Evolutionary conservation across 1,139 yeast genomes (phyloP).

Genomic region (Scheffersomyces quercinus): DNA sequence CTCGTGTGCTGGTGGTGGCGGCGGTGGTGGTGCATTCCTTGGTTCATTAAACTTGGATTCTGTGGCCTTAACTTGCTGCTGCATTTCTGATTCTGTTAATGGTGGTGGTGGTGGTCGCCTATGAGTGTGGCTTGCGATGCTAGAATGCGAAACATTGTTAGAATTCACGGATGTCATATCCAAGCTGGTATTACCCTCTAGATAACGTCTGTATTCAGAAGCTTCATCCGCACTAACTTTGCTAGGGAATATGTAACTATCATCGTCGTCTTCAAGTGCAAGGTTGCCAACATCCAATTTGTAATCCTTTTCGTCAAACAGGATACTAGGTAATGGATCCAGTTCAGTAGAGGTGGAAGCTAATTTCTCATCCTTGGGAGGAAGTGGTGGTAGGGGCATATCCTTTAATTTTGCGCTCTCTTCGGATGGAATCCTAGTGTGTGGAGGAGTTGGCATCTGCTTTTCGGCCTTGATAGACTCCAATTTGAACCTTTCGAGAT

Average conservation of each 20-base stretch:
- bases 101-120: constrained; percentile 20
- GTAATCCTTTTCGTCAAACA: constrained; percentile 14
- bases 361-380: constrained; percentile 17
- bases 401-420: constrained; percentile 13
- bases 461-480: constrained; percentile 5
- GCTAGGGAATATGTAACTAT: constrained; percentile 11
- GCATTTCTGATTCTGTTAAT: neutral
- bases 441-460: constrained; percentile 6
- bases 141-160: neutral
- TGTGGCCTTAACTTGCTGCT: too few species aligned
- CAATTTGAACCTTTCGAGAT: constrained; percentile 25
- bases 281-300: constrained; percentile 6
- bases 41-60: too few species aligned
- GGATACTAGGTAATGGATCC: constrained; percentile 12
- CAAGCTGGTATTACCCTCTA: neutral
- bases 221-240: constrained; percentile 7
- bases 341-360: neutral
- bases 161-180: neutral
- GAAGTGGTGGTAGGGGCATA: constrained; percentile 28
- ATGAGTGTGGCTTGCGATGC: constrained; percentile 4
- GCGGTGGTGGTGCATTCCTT: constrained; percentile 19
- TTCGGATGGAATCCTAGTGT: constrained; percentile 13
- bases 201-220: neutral
- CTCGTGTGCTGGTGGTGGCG: constrained; percentile 3
- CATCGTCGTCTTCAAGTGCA: neutral